A percentile compares a stretch with the other conserved stretches of the same genome.
Conservation (phyloP, 257 asterid genomes). For the Ophiorrhiza pumila region DNA sequence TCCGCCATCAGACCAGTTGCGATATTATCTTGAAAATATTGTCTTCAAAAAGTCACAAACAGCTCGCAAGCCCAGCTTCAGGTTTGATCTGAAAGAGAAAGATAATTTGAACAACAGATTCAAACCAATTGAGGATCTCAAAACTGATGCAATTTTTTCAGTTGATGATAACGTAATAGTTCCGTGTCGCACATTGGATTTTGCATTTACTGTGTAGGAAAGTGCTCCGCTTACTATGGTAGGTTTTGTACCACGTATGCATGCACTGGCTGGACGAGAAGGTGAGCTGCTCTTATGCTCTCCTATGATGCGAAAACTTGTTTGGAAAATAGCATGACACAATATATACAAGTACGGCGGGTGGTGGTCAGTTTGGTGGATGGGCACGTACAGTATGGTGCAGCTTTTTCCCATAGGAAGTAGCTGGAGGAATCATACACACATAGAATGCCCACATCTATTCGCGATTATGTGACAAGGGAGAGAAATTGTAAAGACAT, state of each 20-base stretch:
- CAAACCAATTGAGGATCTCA: slow-evolving; percentile 50
- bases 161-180: slow-evolving; percentile 61
- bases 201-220: slow-evolving; percentile 59
- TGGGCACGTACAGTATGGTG: slow-evolving; percentile 64
- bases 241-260: slow-evolving; percentile 68
- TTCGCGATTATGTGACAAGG: slow-evolving; percentile 44
- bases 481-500: slow-evolving; percentile 62
- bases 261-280: slow-evolving; percentile 53
- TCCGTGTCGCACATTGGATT: slow-evolving; percentile 57
- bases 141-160: slow-evolving; percentile 61
- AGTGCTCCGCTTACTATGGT: slow-evolving; percentile 62
- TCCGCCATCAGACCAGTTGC: slow-evolving; percentile 45
- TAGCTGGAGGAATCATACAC: slow-evolving; percentile 53
- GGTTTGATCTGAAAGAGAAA: slow-evolving; percentile 52
- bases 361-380: slow-evolving; percentile 85
- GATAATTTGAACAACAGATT: slow-evolving; percentile 60
- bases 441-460: slow-evolving; percentile 47
- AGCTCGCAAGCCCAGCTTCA: slow-evolving; percentile 47
- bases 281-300: slow-evolving; percentile 31
- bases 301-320: background rate
- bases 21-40: slow-evolving; percentile 35
- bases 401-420: slow-evolving; percentile 57
- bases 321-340: slow-evolving; percentile 24
- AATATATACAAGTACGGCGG: slow-evolving; percentile 51
- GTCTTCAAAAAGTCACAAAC: slow-evolving; percentile 39